Evolutionary conservation across 2,329 filamentous ascomycete species (phyloP).

Genomic region (Chrysosporium queenslandicum): DNA sequence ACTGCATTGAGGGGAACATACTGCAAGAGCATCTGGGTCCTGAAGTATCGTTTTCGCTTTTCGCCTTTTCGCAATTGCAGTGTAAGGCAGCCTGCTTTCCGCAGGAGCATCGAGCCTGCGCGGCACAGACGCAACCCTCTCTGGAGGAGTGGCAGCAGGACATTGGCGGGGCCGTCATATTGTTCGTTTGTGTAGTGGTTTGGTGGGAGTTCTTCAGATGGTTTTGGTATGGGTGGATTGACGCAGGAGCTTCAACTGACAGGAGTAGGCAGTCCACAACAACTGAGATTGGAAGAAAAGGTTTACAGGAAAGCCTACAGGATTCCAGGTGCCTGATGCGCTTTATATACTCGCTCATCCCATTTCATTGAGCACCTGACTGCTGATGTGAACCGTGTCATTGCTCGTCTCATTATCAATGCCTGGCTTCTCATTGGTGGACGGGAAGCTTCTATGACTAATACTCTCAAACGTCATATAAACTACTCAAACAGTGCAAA

Average conservation of each 20-base stretch:
- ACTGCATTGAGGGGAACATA: conserved; percentile 30
- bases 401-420: conserved; percentile 1
- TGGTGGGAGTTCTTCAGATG: neutral
- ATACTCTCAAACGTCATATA: neutral
- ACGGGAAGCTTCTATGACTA: neutral
- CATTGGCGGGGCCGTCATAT: conserved; percentile 41
- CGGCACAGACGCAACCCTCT: conserved; percentile 48
- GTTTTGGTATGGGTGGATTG: too few species aligned
- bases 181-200: conserved; percentile 9
- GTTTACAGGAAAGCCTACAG: neutral
- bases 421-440: neutral
- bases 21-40: conserved; percentile 77
- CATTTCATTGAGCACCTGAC: neutral
- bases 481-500: neutral
- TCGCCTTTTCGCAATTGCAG: conserved; percentile 72
- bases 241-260: neutral
- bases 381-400: neutral
- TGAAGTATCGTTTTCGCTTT: conserved; percentile 60
- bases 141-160: conserved; percentile 52
- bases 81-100: conserved; percentile 77
- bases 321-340: neutral
- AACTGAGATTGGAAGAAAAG: neutral
- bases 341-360: conserved; percentile 5
- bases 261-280: neutral
- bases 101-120: conserved; percentile 67